phyloP scores from a whole-genome alignment of 352 stramenopile species.

The Peronospora farinosa region DNA sequence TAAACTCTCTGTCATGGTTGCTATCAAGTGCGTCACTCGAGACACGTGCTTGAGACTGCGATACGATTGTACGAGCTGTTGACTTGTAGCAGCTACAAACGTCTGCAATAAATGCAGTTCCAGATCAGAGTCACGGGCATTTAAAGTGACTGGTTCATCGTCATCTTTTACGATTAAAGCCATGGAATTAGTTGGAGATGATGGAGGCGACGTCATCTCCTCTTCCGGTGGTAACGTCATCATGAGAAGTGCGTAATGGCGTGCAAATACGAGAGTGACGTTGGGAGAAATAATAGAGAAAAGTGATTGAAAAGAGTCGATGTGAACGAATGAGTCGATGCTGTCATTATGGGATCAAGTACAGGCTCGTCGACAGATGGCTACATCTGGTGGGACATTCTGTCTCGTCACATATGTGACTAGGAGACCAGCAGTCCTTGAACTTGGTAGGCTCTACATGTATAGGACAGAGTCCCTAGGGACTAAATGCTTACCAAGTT shows the following conservation, averaged over 20 bases:
- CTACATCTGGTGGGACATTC: slow-evolving; percentile 1
- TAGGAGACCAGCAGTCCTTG: too few species aligned
- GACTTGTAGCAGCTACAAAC: slow-evolving; percentile 34
- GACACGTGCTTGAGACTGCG: slow-evolving; percentile 44
- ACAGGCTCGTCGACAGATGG: slow-evolving; percentile 16
- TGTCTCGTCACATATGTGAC: slow-evolving; percentile 19
- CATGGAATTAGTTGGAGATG: slow-evolving; percentile 12
- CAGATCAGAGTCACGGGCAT: slow-evolving; percentile 36
- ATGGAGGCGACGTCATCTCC: slow-evolving; percentile 16
- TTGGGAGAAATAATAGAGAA: too few species aligned
- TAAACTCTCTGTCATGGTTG: slow-evolving; percentile 44
- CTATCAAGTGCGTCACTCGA: slow-evolving; percentile 39
- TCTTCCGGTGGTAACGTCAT: slow-evolving; percentile 29
- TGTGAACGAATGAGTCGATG: slow-evolving; percentile 8
- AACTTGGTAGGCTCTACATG: too few species aligned
- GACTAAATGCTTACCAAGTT: too few species aligned
- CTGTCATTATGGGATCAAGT: slow-evolving; percentile 7
- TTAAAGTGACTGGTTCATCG: slow-evolving; percentile 2
- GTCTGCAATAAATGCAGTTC: slow-evolving; percentile 55
- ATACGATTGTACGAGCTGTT: slow-evolving; percentile 43
- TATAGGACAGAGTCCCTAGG: too few species aligned
- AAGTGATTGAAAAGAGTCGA: background rate
- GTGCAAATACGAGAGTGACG: background rate
- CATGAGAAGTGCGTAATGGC: slow-evolving; percentile 5
- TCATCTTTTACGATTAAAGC: slow-evolving; percentile 11